Percentiles rank a stretch among this genome's conserved stretches.
Evolutionary conservation across 2,329 filamentous ascomycete species (phyloP).

Genomic region (Colletotrichum cordylinicola): DNA sequence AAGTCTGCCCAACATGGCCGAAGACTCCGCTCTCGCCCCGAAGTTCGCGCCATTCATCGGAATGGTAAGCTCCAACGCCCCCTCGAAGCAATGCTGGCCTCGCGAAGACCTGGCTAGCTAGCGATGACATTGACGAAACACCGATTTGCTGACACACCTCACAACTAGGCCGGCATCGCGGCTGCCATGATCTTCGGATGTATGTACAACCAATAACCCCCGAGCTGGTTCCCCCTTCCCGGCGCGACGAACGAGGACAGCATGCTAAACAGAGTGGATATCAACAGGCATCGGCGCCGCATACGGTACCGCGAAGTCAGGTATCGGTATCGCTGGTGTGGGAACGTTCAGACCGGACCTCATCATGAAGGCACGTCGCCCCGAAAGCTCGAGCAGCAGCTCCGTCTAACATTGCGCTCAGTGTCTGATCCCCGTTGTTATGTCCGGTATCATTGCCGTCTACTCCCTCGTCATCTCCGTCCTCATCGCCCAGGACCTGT

Average conservation of each 20-base stretch:
- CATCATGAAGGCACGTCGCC: conserved; percentile 81
- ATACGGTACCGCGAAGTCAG: conserved; percentile 87
- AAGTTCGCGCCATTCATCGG: conserved; percentile 89
- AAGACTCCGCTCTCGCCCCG: conserved; percentile 67
- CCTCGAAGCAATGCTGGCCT: background rate
- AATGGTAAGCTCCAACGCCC: conserved; percentile 67
- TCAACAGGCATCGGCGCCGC: conserved; percentile 71
- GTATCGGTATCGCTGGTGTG: conserved; percentile 85
- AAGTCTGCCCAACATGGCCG: conserved; percentile 49
- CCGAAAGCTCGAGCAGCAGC: background rate
- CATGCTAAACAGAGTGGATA: conserved; percentile 2
- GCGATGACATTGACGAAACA: background rate
- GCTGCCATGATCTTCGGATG: conserved; percentile 86
- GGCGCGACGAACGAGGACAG: conserved; percentile 3
- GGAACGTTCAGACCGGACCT: conserved; percentile 85
- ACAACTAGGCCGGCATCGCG: conserved; percentile 73
- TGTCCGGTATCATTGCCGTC: conserved; percentile 99
- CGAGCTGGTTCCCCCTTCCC: conserved; percentile 32
- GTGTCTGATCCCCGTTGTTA: conserved; percentile 89
- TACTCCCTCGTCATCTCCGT: conserved; percentile 97
- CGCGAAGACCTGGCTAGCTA: background rate
- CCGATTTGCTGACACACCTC: conserved; percentile 28
- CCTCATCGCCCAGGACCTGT: conserved; percentile 90
- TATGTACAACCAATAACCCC: conserved; percentile 41
- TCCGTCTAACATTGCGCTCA: conserved; percentile 35